Base-by-base conservation (phyloP, 495 filamentous ascomycete species). In the Mycothermus thermophilus region DNA sequence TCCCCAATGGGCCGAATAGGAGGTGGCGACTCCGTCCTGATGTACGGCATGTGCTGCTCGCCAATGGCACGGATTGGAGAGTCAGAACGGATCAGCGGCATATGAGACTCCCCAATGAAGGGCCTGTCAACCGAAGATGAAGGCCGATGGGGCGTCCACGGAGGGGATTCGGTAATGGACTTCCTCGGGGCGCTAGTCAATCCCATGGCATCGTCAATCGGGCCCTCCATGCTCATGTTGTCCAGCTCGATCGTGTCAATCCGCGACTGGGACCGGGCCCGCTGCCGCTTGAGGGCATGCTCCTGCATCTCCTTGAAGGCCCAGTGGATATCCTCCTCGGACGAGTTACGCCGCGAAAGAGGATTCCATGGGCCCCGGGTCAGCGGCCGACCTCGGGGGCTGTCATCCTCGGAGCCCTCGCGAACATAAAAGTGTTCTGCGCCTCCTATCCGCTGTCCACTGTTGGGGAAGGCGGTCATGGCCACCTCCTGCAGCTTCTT, bases 401-500 rank as follows among this genome's bases (percentile, higher is more conserved):
- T 43, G 36, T 66, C 59, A 27, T 62, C 57, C 30, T 69, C 59
- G 28, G 64, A 69, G 23, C 61, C 59, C 31, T 73, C 68, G 14
- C 67, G 56, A 27, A 65, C 66, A 44, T 69, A 62, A 43, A 70
- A 73, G 44, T 73, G 51, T 41, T 71, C 66, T 18, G 71, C 66
- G 21, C 64, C 67, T 19, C 62, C 58, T 45, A 59, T 59, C 34
- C 57, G 57, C 24, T 56, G 45, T 14, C 54, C 52, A 32, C 54
- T 59, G 54, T 67, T 67, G 40, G 63, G 61, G 42, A 66, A 67
- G 23, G 62, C 62, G 30, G 61, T 59, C 54, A 67, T 57, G 44
- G 60, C 62, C 34, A 58, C 47, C 51, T 68, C 58, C 27, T 64
- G 51, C 35, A 68, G 49, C 50, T 87, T 77, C 51, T 74, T 74